Percentiles rank a stretch among this genome's conserved stretches.
phyloP scores from a whole-genome alignment of 2,329 filamentous ascomycete genomes.

The Pestalotiopsis sp. region DNA sequence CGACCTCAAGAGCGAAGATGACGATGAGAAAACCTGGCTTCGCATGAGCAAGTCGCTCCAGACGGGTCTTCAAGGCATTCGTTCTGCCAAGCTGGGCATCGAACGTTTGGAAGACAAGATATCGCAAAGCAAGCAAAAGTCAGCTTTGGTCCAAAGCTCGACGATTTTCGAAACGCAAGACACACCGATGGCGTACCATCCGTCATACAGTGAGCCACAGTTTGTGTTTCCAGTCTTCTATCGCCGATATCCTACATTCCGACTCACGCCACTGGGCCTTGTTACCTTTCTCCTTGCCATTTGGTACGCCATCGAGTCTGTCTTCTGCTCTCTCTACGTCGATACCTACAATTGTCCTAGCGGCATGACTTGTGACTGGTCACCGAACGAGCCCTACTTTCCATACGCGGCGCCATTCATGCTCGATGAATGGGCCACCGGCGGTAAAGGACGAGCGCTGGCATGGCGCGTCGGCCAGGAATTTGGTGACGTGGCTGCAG shows the following conservation, averaged over 20 bases:
- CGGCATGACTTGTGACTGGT: constrained; percentile 51
- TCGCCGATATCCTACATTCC: constrained; percentile 41
- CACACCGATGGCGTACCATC: constrained; percentile 3
- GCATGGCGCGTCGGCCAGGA: constrained; percentile 41
- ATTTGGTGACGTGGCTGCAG: constrained; percentile 46
- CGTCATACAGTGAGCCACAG: constrained; percentile 26
- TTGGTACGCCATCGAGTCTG: constrained; percentile 58
- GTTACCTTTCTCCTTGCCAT: constrained; percentile 41
- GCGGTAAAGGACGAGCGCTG: constrained; percentile 46
- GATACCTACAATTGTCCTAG: constrained; percentile 49
- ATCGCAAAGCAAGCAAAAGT: constrained; percentile 36
- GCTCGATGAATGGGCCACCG: constrained; percentile 60
- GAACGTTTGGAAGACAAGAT: constrained; percentile 56
- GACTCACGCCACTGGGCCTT: constrained; percentile 49
- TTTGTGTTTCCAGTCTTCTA: constrained; percentile 50
- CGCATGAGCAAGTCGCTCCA: constrained; percentile 55
- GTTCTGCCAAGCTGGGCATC: constrained; percentile 57
- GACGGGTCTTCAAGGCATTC: constrained; percentile 52
- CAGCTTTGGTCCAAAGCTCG: constrained; percentile 12
- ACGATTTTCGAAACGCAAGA: constrained; percentile 7
- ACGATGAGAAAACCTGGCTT: constrained; percentile 39
- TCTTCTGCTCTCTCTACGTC: constrained; percentile 55
- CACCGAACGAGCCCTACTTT: constrained; percentile 58
- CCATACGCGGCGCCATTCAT: constrained; percentile 62
- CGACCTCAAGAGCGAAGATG: constrained; percentile 27